Evolutionary conservation across 2,329 filamentous ascomycete genomes (phyloP).

Genomic region (Botrytis hyacinthi): DNA sequence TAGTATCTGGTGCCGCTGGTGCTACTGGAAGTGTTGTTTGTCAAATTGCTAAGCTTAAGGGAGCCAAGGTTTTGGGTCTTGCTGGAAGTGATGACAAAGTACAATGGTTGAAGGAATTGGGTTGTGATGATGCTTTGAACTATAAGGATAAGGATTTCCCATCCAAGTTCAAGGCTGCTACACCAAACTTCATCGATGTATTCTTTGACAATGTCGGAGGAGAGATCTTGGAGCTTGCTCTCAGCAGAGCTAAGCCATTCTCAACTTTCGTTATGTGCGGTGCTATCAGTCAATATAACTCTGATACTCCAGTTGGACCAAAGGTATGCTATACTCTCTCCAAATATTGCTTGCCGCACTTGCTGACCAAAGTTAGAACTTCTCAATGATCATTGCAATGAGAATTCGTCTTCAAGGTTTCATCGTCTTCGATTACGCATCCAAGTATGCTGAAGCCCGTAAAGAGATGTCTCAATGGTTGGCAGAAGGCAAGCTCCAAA

Average conservation of each 20-base stretch:
- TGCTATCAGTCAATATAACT: conserved; percentile 67
- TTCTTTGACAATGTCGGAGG: conserved; percentile 76
- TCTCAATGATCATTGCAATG: conserved; percentile 52
- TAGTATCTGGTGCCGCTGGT: conserved; percentile 74
- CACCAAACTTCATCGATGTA: conserved; percentile 61
- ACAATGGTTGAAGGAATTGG: conserved; percentile 62
- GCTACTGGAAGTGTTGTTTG: conserved; percentile 75
- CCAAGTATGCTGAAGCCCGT: conserved; percentile 56
- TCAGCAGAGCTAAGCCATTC: conserved; percentile 59
- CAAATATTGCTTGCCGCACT: neutral
- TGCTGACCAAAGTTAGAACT: conserved; percentile 43
- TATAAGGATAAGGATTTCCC: conserved; percentile 65
- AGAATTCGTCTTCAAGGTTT: conserved; percentile 67
- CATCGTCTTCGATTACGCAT: conserved; percentile 66
- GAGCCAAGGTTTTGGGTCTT: conserved; percentile 59
- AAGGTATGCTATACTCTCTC: conserved; percentile 40
- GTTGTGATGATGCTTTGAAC: conserved; percentile 66
- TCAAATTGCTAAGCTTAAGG: conserved; percentile 75
- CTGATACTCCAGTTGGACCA: conserved; percentile 53
- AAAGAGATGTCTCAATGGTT: conserved; percentile 65
- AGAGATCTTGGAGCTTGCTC: conserved; percentile 65
- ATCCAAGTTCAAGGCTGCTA: conserved; percentile 58
- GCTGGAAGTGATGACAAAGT: conserved; percentile 68
- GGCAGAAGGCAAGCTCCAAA: conserved; percentile 68
- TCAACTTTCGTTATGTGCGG: conserved; percentile 72